Evolutionary conservation across 2,329 filamentous ascomycete genomes (phyloP).

Genomic region (Talaromyces sp.): DNA sequence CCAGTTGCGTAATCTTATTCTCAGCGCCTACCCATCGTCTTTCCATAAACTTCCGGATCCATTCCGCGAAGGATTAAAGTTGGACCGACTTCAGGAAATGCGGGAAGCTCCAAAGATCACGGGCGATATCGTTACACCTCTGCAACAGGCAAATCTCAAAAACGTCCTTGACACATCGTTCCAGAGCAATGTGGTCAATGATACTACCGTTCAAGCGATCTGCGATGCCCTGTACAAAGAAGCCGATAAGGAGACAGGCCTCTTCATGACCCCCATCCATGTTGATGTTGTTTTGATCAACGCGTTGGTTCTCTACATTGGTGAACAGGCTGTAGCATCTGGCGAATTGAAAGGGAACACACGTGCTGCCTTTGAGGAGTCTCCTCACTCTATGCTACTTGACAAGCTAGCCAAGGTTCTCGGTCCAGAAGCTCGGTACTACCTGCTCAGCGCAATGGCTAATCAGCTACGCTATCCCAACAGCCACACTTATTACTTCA

Average conservation of each 20-base stretch:
- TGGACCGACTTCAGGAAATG: constrained; percentile 72
- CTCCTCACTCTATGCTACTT: constrained; percentile 68
- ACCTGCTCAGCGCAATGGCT: constrained; percentile 76
- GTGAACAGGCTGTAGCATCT: constrained; percentile 64
- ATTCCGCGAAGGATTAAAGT: constrained; percentile 68
- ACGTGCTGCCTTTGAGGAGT: constrained; percentile 60
- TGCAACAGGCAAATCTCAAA: constrained; percentile 53
- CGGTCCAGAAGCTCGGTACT: constrained; percentile 75
- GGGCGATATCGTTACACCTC: constrained; percentile 56
- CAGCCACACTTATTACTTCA: constrained; percentile 89
- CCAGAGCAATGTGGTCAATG: constrained; percentile 61
- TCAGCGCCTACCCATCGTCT: constrained; percentile 72
- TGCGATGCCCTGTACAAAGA: constrained; percentile 67
- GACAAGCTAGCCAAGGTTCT: constrained; percentile 74
- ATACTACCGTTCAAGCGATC: constrained; percentile 68
- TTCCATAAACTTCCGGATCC: constrained; percentile 71
- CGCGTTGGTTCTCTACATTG: constrained; percentile 79
- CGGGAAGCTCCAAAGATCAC: constrained; percentile 63
- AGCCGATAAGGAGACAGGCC: constrained; percentile 57
- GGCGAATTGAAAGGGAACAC: constrained; percentile 56
- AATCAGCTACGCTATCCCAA: constrained; percentile 92
- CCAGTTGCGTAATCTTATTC: constrained; percentile 82
- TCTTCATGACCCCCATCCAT: constrained; percentile 63
- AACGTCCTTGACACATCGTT: constrained; percentile 52
- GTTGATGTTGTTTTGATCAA: constrained; percentile 72